Base-by-base conservation (phyloP, 805 yeast genomes). In the Blastobotrys muscicola region DNA sequence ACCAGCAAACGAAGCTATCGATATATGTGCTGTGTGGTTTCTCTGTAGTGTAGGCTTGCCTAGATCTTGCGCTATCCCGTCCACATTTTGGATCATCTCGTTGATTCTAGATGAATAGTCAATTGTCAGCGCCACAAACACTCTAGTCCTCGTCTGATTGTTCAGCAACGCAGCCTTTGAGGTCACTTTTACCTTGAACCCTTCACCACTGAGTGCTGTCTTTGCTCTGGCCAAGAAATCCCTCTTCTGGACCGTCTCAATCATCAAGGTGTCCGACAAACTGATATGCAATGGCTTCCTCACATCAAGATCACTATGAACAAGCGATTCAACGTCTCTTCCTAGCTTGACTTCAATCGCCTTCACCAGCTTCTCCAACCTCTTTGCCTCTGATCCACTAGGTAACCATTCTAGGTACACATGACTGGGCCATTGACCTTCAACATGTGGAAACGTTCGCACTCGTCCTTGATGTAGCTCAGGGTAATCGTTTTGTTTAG, bases 331-430 rank as follows among this genome's bases (percentile, higher is more conserved):
- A 7, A 38, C 14, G 6, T 20, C 6, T 6, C 26, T 20, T 20
- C 26, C 26, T 10, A 10, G 13, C n/a, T 29, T 9, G 9, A 16
- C 40, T 26, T 23, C 37, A 14, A 29, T 11, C 10, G 33, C 34
- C 16, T 39, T 10, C 32, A 41, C 14, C 7, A 33, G 8, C 8
- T 30, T 16, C 15, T 34, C 13, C 39, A 48, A 33, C 5, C 39
- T 15, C 8, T 36, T 29, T 33, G 45, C 36, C 12, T 33, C 37
- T 4, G 20, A 16, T 7, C 9, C 34, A 8, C 43, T 44, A 2
- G 58, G 57, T 6, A 44, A 15, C 58, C 58, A 56, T 33, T 56
- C 60, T n/a, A 55, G 26, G 29, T 52, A 55, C 12, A 54, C 50
- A 39, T 56, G 60, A 8, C 50, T 41, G 8, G 60, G 60, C 54